phyloP scores from a whole-genome alignment of 2,329 filamentous ascomycete genomes.

The Fusarium penzigii region DNA sequence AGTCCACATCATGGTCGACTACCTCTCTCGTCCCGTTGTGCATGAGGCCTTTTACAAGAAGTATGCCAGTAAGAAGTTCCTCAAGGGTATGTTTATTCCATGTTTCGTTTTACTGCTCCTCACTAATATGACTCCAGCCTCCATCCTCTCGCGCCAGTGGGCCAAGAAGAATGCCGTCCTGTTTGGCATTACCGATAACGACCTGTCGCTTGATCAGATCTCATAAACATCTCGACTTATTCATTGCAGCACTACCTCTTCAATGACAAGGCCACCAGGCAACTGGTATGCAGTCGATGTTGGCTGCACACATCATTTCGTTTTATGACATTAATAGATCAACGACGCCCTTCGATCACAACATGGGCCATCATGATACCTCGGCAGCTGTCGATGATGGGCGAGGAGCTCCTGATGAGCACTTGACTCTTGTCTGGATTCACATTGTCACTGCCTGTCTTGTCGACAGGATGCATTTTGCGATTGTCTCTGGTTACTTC shows the following conservation, averaged over 20 bases:
- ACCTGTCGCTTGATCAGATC: slow-evolving; percentile 52
- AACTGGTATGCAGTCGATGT: slow-evolving; percentile 32
- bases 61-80: slow-evolving; percentile 98
- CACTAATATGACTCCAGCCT: slow-evolving; percentile 56
- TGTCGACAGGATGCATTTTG: slow-evolving; percentile 27
- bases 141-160: slow-evolving; percentile 89
- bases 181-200: slow-evolving; percentile 55
- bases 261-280: slow-evolving; percentile 28
- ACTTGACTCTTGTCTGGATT: slow-evolving; percentile 27
- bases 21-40: slow-evolving; percentile 83
- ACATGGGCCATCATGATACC: slow-evolving; percentile 26
- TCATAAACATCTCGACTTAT: slow-evolving; percentile 24
- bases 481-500: slow-evolving; percentile 34
- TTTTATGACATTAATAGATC: slow-evolving; percentile 39
- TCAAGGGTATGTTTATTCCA: slow-evolving; percentile 74
- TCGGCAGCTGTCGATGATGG: slow-evolving; percentile 17
- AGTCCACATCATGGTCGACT: slow-evolving; percentile 93
- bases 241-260: slow-evolving; percentile 13
- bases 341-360: slow-evolving; percentile 24
- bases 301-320: slow-evolving; percentile 21
- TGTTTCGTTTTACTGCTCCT: too few species aligned
- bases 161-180: slow-evolving; percentile 74
- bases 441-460: slow-evolving; percentile 31
- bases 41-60: slow-evolving; percentile 99
- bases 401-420: slow-evolving; percentile 14